Evolutionary conservation across 805 yeast species (phyloP).

Genomic region (Kazachstania martiniae): DNA sequence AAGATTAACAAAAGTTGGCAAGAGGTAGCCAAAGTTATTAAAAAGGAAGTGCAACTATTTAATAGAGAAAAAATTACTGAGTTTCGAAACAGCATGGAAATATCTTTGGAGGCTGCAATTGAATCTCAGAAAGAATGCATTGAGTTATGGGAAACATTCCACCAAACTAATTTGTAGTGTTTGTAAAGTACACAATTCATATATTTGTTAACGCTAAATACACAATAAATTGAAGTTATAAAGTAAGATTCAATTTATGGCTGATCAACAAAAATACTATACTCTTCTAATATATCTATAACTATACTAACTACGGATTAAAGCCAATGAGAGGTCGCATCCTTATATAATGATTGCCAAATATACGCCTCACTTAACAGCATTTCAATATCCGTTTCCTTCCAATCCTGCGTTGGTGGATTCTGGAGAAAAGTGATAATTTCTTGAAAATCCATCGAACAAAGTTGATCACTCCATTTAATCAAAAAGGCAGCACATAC

Average conservation of each 20-base stretch:
- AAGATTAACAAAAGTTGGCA: constrained; percentile 50
- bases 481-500: constrained; percentile 95
- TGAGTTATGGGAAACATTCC: constrained; percentile 83
- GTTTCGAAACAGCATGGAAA: constrained; percentile 81
- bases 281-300: too few species aligned
- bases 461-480: constrained; percentile 70
- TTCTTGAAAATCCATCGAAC: constrained; percentile 87
- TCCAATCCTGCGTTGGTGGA: constrained; percentile 80
- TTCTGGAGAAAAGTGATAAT: constrained; percentile 84
- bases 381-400: constrained; percentile 81
- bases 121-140: constrained; percentile 90
- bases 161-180: constrained; percentile 36
- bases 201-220: too few species aligned
- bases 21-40: constrained; percentile 54
- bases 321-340: constrained; percentile 79
- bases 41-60: constrained; percentile 52
- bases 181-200: too few species aligned
- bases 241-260: too few species aligned
- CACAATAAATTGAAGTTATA: too few species aligned
- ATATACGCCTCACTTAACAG: constrained; percentile 90
- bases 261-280: too few species aligned
- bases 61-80: constrained; percentile 72
- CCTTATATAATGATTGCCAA: constrained; percentile 88
- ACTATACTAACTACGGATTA: too few species aligned
- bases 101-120: constrained; percentile 78